Base-by-base conservation (phyloP, 768 basidiomycete species). In the Suillus placidus region DNA sequence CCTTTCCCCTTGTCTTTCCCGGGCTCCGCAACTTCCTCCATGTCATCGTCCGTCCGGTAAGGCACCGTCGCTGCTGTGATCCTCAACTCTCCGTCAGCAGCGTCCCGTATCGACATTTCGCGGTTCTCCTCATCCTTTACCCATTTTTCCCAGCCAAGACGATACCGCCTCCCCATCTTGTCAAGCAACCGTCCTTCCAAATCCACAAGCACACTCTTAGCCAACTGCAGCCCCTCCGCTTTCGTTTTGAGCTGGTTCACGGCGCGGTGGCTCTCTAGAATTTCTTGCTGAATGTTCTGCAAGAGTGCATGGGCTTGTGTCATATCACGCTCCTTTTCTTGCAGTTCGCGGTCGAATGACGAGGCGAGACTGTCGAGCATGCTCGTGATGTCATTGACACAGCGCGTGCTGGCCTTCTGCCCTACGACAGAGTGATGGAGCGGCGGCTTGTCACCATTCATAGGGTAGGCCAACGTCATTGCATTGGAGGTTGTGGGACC, bases 141-240 rank as follows among this genome's bases (percentile, higher is more conserved):
- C 95, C 97, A 99, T 71, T 92, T 93, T 75, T 97, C 94, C 90
- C 92, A 98, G 3, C 95, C 97, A 32, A 91, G 73, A 60, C 92
- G 85, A 79, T 94, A 94, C 68, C 91, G 82, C 70, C 85, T 85
- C 23, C 89, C 91, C 88, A 97, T 93, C 78, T 92, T 94, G 8
- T 79, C 80, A 34, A 84, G 78, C 37, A 98, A 78, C 66, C 88
- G 88, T 20, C 76, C 77, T 76, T 94, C 90, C 63, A 95, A 77
- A 38, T 84, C 83, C 37, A 83, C 79, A 56, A 97, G 79, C 32
- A 79, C 73, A 63, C 84, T 80, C 65, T 88, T 88, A 10, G 88
- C 83, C 35, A 88, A 83, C 6, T 84, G 74, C 9, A 95, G 80
- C 1, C 85, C 85, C 58, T 89, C 89, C 5, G 92, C 85, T 72